Base-by-base conservation (phyloP, 495 filamentous ascomycete genomes). In the Hypoxylon crocopeplum region DNA sequence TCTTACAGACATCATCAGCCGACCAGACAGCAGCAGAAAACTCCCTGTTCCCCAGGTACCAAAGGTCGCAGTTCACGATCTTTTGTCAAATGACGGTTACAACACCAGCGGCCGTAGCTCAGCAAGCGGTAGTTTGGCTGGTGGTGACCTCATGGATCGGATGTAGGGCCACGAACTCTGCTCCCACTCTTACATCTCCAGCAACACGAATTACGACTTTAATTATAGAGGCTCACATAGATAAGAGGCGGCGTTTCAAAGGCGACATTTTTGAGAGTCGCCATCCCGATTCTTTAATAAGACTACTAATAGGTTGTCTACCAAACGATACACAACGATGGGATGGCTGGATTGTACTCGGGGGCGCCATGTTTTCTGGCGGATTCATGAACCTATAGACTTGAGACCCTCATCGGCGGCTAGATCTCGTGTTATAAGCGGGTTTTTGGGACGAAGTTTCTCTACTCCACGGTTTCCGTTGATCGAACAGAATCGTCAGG, bases 1-100 rank as follows among this genome's bases (percentile, higher is more conserved):
- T 29, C 86, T 98, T 54, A 91, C 84, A 56, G 93, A 98, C 64
- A 97, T 98, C 70, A 94, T 98, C 76, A 89, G 86, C 58, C 87
- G 87, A 50, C 80, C 90, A 1, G 92, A 97, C 56, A 90, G 92
- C 16, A 84, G 87, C n/a, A 78, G 94, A 59, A 98, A 97, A 74
- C 79, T 98, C n/a, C 94, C 94, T 0, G 88, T 95, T n/a, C 91
- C 91, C 5, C 85, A 88, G 72, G 82, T 92, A 1, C 92, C 91
- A 46, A 95, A 93, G 68, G 88, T 97, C 13, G 87, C 90, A 1
- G 90, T 96, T 3, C 91, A 95, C 59, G 93, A 96, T 63, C 79
- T 97, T 59, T 74, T 97, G 51, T 79, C 83, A 1, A 74, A 77
- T 36, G 83, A 79, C 47, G 87, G 86, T 1, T 91, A 86, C 68